These are phyloP conservation scores for Globisporangium takayamanum DNA, from an alignment of 352 stramenopile species.

Conservation along the genomic window DNA sequence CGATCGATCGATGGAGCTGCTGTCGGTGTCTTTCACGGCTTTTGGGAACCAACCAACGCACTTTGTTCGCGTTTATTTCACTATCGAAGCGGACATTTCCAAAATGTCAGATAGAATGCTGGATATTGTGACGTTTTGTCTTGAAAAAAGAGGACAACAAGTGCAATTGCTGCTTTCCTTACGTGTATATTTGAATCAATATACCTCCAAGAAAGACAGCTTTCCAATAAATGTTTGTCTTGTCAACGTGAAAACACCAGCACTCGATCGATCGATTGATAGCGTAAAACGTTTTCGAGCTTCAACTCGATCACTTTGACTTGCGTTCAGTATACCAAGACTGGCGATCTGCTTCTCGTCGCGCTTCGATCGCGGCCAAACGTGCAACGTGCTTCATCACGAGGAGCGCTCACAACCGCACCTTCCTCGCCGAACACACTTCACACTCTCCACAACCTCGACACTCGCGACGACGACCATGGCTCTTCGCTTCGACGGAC, in stretches of 20 bases:
- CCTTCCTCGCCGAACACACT: conserved; percentile 2
- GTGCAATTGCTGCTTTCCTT: background rate
- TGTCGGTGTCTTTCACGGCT: background rate
- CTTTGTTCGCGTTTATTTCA: background rate
- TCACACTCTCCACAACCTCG: background rate
- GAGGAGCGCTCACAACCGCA: conserved; percentile 8
- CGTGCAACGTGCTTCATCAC: background rate
- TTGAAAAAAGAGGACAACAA: too few species aligned
- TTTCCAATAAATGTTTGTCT: background rate
- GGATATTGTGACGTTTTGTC: too few species aligned
- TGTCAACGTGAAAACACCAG: background rate
- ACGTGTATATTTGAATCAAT: background rate
- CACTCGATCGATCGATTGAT: background rate
- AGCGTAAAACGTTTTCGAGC: conserved; percentile 7
- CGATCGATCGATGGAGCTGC: background rate
- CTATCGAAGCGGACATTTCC: background rate
- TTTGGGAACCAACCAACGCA: background rate
- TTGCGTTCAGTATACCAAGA: background rate
- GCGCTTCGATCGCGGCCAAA: background rate
- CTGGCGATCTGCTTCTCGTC: background rate
- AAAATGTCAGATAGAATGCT: too few species aligned
- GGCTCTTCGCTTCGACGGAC: conserved; percentile 63
- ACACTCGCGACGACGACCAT: conserved; percentile 14
- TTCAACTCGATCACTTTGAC: background rate
- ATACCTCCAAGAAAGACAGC: background rate